These are phyloP conservation scores for Sporobolomyces phaffii DNA, from an alignment of 768 basidiomycete species.

Conservation along the genomic window DNA sequence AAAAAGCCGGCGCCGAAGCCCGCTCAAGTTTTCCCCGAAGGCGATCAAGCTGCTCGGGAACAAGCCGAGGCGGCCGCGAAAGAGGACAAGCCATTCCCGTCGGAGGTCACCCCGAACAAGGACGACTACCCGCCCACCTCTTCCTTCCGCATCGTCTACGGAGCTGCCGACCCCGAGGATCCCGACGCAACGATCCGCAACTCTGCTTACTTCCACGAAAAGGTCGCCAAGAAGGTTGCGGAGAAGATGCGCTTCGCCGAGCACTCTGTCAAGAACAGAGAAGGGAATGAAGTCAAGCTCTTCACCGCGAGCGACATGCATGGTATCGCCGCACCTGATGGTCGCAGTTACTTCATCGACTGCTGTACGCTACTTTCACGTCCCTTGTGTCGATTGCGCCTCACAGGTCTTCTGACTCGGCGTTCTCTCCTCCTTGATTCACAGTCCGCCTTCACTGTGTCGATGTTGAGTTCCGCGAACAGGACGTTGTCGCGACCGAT, in stretches of 20 bases:
- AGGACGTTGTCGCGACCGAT: constrained; percentile 42
- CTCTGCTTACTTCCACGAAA: constrained; percentile 46
- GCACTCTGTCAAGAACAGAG: constrained; percentile 46
- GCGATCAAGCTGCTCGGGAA: constrained; percentile 27
- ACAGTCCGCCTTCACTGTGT: constrained; percentile 48
- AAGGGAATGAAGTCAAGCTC: constrained; percentile 46
- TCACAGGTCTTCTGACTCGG: background rate
- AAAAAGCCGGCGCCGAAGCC: background rate
- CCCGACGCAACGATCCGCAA: constrained; percentile 38
- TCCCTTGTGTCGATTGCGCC: background rate
- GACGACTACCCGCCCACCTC: constrained; percentile 43
- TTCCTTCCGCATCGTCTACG: constrained; percentile 50
- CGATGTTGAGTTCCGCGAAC: constrained; percentile 51
- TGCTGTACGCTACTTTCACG: constrained; percentile 40
- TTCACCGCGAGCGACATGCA: constrained; percentile 50
- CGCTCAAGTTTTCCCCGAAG: constrained; percentile 21
- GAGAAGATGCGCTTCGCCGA: constrained; percentile 46
- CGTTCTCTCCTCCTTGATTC: no score
- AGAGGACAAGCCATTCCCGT: constrained; percentile 30
- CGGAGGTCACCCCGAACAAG: constrained; percentile 43
- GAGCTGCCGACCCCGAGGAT: constrained; percentile 47
- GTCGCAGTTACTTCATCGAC: constrained; percentile 50
- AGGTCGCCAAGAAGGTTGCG: constrained; percentile 48
- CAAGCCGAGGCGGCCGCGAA: constrained; percentile 29
- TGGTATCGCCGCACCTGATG: constrained; percentile 50